Evolutionary conservation across 805 yeast species (phyloP).

Genomic region (Nakazawaea ernobii): DNA sequence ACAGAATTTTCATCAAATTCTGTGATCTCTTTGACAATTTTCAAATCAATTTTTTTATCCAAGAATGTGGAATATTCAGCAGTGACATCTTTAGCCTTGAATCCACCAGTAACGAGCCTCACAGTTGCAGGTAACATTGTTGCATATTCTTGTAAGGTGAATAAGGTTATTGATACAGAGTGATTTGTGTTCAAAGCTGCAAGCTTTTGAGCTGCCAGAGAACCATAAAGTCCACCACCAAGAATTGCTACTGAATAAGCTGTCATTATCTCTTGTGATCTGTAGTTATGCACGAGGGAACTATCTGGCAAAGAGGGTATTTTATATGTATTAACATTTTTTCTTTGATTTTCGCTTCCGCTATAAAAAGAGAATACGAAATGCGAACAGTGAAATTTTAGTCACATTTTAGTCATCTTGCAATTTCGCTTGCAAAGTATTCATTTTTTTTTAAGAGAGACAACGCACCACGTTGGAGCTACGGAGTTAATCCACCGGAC

Average conservation of each 20-base stretch:
- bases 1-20: conserved; percentile 16
- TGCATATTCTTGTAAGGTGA: conserved; percentile 12
- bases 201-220: not conserved
- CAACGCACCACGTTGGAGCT: not conserved
- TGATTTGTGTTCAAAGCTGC: not conserved
- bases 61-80: conserved; percentile 12
- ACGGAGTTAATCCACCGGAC: too few species aligned
- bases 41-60: conserved; percentile 16
- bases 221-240: conserved; percentile 8
- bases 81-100: conserved; percentile 1
- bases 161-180: conserved; percentile 12
- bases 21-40: conserved; percentile 16
- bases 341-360: too few species aligned
- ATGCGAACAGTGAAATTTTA: not conserved
- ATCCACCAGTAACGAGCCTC: conserved; percentile 12
- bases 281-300: not conserved
- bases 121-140: conserved; percentile 13
- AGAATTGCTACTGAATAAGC: conserved; percentile 1
- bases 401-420: not conserved
- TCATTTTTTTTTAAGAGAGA: not conserved
- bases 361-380: not conserved
- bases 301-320: not conserved
- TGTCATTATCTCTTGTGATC: not conserved
- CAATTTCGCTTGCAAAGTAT: not conserved
- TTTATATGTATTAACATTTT: too few species aligned